Evolutionary conservation across 306 rosid species (phyloP).

Genomic region (Corylus heterophylla): DNA sequence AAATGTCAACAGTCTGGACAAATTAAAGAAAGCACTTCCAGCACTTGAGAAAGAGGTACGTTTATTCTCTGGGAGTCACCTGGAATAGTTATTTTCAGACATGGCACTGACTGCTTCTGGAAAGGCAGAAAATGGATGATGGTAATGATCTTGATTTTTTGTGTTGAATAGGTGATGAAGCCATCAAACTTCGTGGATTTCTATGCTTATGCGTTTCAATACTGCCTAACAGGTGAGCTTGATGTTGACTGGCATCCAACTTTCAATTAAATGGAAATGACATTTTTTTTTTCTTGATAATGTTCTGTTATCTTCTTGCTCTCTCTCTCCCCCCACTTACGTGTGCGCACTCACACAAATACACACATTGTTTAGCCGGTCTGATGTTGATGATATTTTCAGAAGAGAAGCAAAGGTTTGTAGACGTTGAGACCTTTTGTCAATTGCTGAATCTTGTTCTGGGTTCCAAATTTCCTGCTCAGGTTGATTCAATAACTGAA

Average conservation of each 20-base stretch:
- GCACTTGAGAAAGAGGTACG: constrained; percentile 62
- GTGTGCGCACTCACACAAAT: background rate
- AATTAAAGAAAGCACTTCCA: constrained; percentile 50
- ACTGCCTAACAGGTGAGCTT: constrained; percentile 60
- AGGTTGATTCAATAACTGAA: constrained; percentile 48
- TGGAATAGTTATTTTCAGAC: constrained; percentile 17
- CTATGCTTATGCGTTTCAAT: constrained; percentile 55
- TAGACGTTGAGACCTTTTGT: constrained; percentile 61
- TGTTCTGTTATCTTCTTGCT: constrained; percentile 21
- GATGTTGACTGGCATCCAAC: constrained; percentile 13
- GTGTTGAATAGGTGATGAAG: constrained; percentile 41
- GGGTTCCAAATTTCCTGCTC: constrained; percentile 42
- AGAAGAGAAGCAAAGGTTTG: constrained; percentile 67
- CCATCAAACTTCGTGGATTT: constrained; percentile 56
- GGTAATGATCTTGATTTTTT: constrained; percentile 25
- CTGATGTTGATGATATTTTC: constrained; percentile 33
- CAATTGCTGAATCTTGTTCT: constrained; percentile 58
- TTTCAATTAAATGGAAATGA: constrained; percentile 7
- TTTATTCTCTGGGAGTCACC: background rate
- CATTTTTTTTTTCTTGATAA: background rate
- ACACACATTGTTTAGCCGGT: background rate
- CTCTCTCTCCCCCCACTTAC: background rate
- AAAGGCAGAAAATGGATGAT: constrained; percentile 11
- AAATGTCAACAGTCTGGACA: constrained; percentile 43
- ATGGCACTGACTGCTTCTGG: constrained; percentile 9